Evolutionary conservation across 495 filamentous ascomycete genomes (phyloP).

Genomic region (Massariosphaeria phaeospora): DNA sequence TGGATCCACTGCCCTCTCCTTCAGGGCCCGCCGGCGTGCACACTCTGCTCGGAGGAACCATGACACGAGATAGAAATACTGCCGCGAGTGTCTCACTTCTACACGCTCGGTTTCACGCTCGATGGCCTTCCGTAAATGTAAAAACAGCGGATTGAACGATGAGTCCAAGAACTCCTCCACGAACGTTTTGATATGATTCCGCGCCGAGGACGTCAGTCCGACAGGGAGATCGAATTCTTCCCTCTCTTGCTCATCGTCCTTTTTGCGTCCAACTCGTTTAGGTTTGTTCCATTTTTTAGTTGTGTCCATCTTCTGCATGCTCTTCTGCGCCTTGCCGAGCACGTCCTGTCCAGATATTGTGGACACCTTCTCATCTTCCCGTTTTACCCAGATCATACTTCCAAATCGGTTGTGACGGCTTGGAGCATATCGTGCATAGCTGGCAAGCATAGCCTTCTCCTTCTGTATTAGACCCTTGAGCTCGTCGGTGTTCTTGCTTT

Average conservation of each 20-base stretch:
- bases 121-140: conserved; percentile 78
- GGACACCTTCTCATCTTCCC: conserved; percentile 68
- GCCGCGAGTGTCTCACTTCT: conserved; percentile 58
- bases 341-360: conserved; percentile 85
- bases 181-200: conserved; percentile 68
- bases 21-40: conserved; percentile 58
- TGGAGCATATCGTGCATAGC: conserved; percentile 72
- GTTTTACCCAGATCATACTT: conserved; percentile 95
- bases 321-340: conserved; percentile 65
- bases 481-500: conserved; percentile 64
- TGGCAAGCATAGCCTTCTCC: conserved; percentile 72
- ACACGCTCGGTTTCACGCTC: conserved; percentile 88
- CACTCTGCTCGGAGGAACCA: conserved; percentile 95
- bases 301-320: conserved; percentile 82
- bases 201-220: conserved; percentile 61
- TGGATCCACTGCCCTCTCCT: conserved; percentile 33
- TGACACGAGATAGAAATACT: conserved; percentile 87
- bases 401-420: conserved; percentile 92
- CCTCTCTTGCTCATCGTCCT: conserved; percentile 57
- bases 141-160: conserved; percentile 90
- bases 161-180: conserved; percentile 94
- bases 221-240: conserved; percentile 72
- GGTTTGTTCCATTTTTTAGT: conserved; percentile 88
- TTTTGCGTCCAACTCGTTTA: conserved; percentile 51
- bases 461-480: conserved; percentile 66